These are phyloP conservation scores for Suillus subalutaceus DNA, from an alignment of 768 basidiomycete species.

Conservation along the genomic window DNA sequence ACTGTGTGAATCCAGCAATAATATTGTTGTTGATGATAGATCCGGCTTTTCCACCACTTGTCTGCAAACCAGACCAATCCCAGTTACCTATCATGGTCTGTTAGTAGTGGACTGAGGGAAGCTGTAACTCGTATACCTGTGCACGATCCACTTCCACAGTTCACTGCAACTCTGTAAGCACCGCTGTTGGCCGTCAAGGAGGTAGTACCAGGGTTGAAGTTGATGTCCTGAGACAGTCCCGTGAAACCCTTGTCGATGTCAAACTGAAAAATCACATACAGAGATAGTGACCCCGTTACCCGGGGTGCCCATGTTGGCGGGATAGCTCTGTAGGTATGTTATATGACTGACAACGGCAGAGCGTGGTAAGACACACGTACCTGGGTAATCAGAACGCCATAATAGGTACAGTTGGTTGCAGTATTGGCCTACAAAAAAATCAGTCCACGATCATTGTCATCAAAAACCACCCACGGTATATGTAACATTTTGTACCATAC, in stretches of 20 bases:
- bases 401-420: constrained; percentile 48
- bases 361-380: constrained; percentile 24
- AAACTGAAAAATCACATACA: constrained; percentile 36
- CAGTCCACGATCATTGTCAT: not conserved
- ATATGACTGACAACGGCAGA: not conserved
- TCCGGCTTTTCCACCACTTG: constrained; percentile 48
- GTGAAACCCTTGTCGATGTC: constrained; percentile 2
- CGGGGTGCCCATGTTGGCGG: constrained; percentile 51
- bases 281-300: constrained; percentile 60
- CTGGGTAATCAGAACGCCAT: constrained; percentile 65
- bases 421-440: constrained; percentile 48
- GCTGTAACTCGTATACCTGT: constrained; percentile 37
- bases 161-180: constrained; percentile 52
- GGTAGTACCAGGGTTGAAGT: constrained; percentile 46
- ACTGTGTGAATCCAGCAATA: constrained; percentile 35
- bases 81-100: constrained; percentile 41
- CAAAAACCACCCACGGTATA: constrained; percentile 42
- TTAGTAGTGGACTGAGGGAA: not conserved
- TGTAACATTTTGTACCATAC: constrained; percentile 51
- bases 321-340: constrained; percentile 50
- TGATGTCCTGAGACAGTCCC: constrained; percentile 43
- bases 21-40: constrained; percentile 30
- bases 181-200: constrained; percentile 43
- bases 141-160: constrained; percentile 58
- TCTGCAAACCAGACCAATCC: constrained; percentile 51